phyloP scores from a whole-genome alignment of 768 basidiomycete genomes.

The Phanerochaete carnosa region DNA sequence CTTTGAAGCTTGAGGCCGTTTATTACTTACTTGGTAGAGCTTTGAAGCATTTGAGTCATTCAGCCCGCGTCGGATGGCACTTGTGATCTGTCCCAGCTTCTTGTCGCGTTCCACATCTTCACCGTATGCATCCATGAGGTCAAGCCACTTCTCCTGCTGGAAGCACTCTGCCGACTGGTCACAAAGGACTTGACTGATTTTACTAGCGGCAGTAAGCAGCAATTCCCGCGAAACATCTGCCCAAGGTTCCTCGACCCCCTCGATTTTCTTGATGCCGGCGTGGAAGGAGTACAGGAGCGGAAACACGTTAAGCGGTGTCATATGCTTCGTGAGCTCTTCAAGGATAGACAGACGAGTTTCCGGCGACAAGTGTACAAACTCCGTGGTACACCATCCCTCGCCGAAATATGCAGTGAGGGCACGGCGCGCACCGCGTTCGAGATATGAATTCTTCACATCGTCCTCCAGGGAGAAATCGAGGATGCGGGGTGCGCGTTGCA shows the following conservation, averaged over 20 bases:
- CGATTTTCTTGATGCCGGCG: conserved; percentile 52
- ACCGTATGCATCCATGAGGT: conserved; percentile 69
- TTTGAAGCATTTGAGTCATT: conserved; percentile 57
- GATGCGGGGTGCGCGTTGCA: conserved; percentile 72
- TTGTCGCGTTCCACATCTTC: conserved; percentile 75
- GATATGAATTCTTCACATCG: conserved; percentile 69
- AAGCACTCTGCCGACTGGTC: conserved; percentile 63
- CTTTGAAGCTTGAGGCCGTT: too few species aligned
- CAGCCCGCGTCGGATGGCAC: conserved; percentile 56
- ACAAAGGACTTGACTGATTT: conserved; percentile 58
- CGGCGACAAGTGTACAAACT: conserved; percentile 67
- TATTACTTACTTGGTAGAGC: conserved; percentile 68
- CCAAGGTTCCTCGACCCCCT: conserved; percentile 63
- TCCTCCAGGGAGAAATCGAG: conserved; percentile 74
- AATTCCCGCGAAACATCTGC: conserved; percentile 60
- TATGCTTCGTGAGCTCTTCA: conserved; percentile 67
- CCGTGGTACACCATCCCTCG: conserved; percentile 81
- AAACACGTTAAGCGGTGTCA: conserved; percentile 64
- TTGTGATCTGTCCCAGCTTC: conserved; percentile 71
- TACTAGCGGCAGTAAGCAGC: conserved; percentile 56
- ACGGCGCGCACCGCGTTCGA: conserved; percentile 68
- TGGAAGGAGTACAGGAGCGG: conserved; percentile 64
- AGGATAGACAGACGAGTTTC: conserved; percentile 65
- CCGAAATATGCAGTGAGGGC: conserved; percentile 82
- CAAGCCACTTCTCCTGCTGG: conserved; percentile 63